Base-by-base conservation (phyloP, 2,329 filamentous ascomycete genomes). In the Geosmithia morbida region DNA sequence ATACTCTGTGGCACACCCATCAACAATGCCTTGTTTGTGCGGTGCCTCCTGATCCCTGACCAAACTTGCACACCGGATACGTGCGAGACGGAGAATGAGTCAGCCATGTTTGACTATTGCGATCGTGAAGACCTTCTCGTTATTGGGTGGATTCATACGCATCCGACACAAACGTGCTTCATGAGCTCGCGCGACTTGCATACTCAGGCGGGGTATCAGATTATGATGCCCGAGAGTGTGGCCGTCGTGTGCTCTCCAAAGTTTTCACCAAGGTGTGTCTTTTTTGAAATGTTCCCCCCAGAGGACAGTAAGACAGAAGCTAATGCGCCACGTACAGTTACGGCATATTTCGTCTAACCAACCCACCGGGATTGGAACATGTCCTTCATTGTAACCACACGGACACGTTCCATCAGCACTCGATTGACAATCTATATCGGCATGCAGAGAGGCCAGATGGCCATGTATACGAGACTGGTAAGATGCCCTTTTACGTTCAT, bases 101-200 rank as follows among this genome's bases (percentile, higher is more conserved):
- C 77, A 29, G 79, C 80, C 1, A 73, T 96, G 26, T 89, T 96
- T 55, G 87, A 95, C 48, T 96, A 90, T 61, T 94, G 89, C 59
- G 85, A 92, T 56, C 74, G 72, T 5, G 79, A 94, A 57, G 85
- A 94, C 51, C 66, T 97, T 37, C 77, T 95, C 62, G 80, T 94
- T 47, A 74, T 95, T 5, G 90, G 90, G 40, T 98, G 92, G 92
- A 98, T 98, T 51, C 92, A 98, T 61, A 98, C 92, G 0, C 92
- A 98, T 61, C 92, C 92, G 0, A 87, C 84, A 0, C 92, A 98
- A 66, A 94, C 87, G 0, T 98, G 92, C 64, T 98, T 98, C 62
- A 94, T 98, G 86, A 95, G 87, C 60, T 92, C 85, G 45, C 74
- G 90, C 45, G 92, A 98, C 59, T 61, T 97, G 54, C 92, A 98